A percentile compares a stretch with the other conserved stretches of the same genome.
Evolutionary conservation across 306 rosid genomes (phyloP).

Genomic region (Prunus fruticosa): DNA sequence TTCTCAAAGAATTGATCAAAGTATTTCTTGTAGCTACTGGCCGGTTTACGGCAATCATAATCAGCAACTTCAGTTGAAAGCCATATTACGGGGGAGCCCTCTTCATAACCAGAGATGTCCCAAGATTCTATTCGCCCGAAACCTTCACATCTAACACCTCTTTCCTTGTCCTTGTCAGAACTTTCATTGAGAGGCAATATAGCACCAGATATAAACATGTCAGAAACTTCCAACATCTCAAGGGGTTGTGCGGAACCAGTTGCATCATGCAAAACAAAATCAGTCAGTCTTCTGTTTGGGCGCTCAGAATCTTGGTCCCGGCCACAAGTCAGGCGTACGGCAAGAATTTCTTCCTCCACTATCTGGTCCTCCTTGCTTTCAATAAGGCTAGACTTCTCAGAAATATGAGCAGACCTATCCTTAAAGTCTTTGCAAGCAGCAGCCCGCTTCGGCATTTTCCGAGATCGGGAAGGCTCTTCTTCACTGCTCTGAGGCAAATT

Average conservation of each 20-base stretch:
- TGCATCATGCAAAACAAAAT: conserved; percentile 72
- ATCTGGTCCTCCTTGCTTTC: conserved; percentile 52
- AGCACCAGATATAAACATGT: conserved; percentile 68
- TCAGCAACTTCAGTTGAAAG: conserved; percentile 80
- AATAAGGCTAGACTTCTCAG: conserved; percentile 51
- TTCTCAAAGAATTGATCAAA: conserved; percentile 71
- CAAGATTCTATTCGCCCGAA: conserved; percentile 90
- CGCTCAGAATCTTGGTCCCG: conserved; percentile 38
- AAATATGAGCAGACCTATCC: conserved; percentile 46
- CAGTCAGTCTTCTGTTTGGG: conserved; percentile 69
- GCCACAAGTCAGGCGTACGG: conserved; percentile 58
- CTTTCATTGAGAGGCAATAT: conserved; percentile 61
- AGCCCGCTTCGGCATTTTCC: conserved; percentile 87
- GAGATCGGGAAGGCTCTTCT: conserved; percentile 45
- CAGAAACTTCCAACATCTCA: conserved; percentile 77
- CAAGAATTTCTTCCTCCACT: conserved; percentile 67
- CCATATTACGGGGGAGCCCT: conserved; percentile 83
- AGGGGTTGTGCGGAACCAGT: conserved; percentile 57
- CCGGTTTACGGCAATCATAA: conserved; percentile 77
- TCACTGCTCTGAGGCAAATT: conserved; percentile 38
- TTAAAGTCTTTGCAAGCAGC: conserved; percentile 70
- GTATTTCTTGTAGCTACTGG: conserved; percentile 57
- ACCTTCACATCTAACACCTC: conserved; percentile 69
- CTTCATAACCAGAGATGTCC: conserved; percentile 92
- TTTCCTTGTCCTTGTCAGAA: conserved; percentile 57